Evolutionary conservation across 495 filamentous ascomycete genomes (phyloP), one percentile per base, ranked within the genome.

Genomic region (Penicillium pancosmium): DNA sequence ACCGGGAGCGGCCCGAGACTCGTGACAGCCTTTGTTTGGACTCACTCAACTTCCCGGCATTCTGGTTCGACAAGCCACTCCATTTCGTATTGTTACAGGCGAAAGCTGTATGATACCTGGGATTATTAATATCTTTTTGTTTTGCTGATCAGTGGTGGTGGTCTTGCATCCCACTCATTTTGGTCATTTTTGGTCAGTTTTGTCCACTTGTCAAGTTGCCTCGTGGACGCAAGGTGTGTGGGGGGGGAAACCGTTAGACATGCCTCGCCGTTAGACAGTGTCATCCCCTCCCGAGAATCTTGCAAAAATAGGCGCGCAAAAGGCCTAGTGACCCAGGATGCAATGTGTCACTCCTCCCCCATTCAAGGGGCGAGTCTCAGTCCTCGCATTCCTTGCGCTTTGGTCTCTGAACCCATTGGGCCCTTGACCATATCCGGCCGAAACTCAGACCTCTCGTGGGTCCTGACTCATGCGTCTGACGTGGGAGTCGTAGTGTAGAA

Each of bases 1-100:
- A 59, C 53, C 65, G 65, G 68, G 68, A 70, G 60, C 68, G 68
- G 68, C 52, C 68, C 68, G 68, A 70, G 62, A 66, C 62, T 54
- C 64, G 34, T 68, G 64, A 62, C 64, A 65, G 55, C 54, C 56
- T 59, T 67, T 59, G 57, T 33, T 56, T 43, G 31, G 47, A 50
- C 4, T 9, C 13, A 18, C 16, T 12, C 31, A 25, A 3, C 27
- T 16, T 33, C 27, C 52, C 57, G 36, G 19, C 34, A 27, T 13
- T 16, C 15, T 34, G 57, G 57, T 19, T 50, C 50, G 49, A 23
- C 36, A 60, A 60, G 57, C 57, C 57, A 60, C 52, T 27, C 21
- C 19, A 25, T 48, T 48, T 50, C 19, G 21, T 50, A 50, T 50
- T 18, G 41, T 38, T 38, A 31, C 27, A 31, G 27, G 27, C 27